A percentile compares a stretch with the other conserved stretches of the same genome.
Evolutionary conservation across 345 rosid genomes (phyloP).

Genomic region (Populus davidiana): DNA sequence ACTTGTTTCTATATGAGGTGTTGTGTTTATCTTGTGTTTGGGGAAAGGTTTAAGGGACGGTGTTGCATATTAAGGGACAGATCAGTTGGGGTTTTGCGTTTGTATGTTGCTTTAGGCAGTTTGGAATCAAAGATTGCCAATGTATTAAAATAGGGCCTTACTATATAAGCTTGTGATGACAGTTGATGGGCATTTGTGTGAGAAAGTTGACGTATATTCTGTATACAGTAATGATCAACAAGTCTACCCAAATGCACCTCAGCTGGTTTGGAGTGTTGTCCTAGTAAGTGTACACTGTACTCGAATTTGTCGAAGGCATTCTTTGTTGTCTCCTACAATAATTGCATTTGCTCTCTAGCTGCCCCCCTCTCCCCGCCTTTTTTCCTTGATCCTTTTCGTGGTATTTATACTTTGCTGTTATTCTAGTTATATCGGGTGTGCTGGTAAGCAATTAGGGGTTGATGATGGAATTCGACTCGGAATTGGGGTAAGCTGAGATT

Average conservation of each 20-base stretch:
- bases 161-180: slow-evolving; percentile 18
- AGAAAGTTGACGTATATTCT: slow-evolving; percentile 14
- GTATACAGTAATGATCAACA: slow-evolving; percentile 10
- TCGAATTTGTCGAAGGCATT: slow-evolving; percentile 16
- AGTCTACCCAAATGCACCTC: slow-evolving; percentile 14
- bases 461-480: not conserved
- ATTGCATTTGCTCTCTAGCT: not conserved
- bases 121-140: slow-evolving; percentile 19
- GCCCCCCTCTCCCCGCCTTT: not conserved
- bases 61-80: slow-evolving; percentile 12
- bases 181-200: slow-evolving; percentile 8
- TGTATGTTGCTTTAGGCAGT: slow-evolving; percentile 14
- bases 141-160: slow-evolving; percentile 2
- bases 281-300: not conserved
- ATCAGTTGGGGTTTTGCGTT: slow-evolving; percentile 11
- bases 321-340: not conserved
- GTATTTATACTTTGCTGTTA: not conserved
- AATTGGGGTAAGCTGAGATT: not conserved
- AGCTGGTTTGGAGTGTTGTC: slow-evolving; percentile 19
- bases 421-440: not conserved
- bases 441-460: not conserved
- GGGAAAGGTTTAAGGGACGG: slow-evolving; percentile 16
- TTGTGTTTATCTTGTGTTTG: slow-evolving; percentile 32
- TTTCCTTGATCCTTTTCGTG: not conserved
- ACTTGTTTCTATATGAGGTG: slow-evolving; percentile 39